Percentiles rank a stretch among this genome's conserved stretches.
Conservation (phyloP, 345 rosid species). For the Ricinus communis region DNA sequence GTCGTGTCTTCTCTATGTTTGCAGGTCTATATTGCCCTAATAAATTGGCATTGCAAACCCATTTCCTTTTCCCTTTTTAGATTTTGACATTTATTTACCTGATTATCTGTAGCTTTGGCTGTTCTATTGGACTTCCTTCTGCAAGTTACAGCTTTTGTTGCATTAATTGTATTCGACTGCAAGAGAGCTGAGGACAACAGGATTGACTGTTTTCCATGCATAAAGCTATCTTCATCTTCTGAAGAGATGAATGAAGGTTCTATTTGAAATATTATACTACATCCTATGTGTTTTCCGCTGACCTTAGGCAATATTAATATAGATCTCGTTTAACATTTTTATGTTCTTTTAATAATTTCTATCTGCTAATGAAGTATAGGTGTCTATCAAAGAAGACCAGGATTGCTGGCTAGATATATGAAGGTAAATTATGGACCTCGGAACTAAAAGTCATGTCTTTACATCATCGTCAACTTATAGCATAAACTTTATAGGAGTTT, state of each 20-base stretch:
- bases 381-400: slow-evolving; percentile 32
- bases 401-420: slow-evolving; percentile 81
- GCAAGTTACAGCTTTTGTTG: slow-evolving; percentile 95
- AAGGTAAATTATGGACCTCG: slow-evolving; percentile 48
- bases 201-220: slow-evolving; percentile 91
- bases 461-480: neutral
- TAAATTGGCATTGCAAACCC: too few species aligned
- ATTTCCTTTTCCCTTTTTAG: neutral
- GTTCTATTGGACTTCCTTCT: slow-evolving; percentile 91
- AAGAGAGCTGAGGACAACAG: slow-evolving; percentile 69
- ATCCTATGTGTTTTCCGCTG: neutral
- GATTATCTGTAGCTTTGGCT: slow-evolving; percentile 70
- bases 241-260: slow-evolving; percentile 63
- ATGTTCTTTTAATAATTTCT: neutral
- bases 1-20: slow-evolving; percentile 96
- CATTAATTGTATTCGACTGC: slow-evolving; percentile 82
- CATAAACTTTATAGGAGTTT: neutral
- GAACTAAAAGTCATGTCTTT: neutral
- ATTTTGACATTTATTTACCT: slow-evolving; percentile 13
- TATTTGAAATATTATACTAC: neutral
- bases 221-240: slow-evolving; percentile 50
- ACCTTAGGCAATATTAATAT: neutral
- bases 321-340: slow-evolving; percentile 1
- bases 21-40: slow-evolving; percentile 50
- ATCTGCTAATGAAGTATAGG: slow-evolving; percentile 23